These are phyloP conservation scores for Melaleuca alternifolia DNA, from an alignment of 345 rosid species.

Conservation along the genomic window DNA sequence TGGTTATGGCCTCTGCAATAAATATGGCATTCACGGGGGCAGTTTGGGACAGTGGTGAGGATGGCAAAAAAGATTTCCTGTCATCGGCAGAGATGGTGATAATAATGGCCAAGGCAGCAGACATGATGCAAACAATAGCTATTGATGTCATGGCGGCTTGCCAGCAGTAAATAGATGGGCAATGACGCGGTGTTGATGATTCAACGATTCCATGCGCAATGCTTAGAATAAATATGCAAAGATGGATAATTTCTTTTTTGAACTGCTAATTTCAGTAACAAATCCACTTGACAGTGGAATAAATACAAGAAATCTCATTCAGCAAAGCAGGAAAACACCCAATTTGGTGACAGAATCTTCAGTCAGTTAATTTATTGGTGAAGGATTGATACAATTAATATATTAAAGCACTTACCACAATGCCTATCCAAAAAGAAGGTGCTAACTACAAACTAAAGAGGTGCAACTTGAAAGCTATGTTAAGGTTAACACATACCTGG, in stretches of 20 bases:
- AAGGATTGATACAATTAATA: background rate
- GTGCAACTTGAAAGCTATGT: background rate
- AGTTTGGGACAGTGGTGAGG: background rate
- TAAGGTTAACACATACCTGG: constrained; percentile 43
- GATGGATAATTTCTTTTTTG: background rate
- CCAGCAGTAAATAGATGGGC: background rate
- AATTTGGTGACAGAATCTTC: background rate
- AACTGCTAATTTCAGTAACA: background rate
- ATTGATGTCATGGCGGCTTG: background rate
- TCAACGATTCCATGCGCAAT: background rate
- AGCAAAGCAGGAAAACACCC: background rate
- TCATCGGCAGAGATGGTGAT: background rate
- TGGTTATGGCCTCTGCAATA: background rate
- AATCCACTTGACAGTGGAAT: background rate
- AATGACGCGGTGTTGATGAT: background rate
- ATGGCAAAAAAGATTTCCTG: background rate
- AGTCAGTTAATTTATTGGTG: background rate
- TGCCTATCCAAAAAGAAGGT: background rate
- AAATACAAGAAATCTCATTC: background rate
- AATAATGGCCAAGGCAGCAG: background rate
- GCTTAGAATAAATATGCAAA: background rate
- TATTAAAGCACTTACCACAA: background rate
- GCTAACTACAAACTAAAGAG: background rate
- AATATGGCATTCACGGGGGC: background rate
- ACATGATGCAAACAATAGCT: background rate